Base-by-base conservation (phyloP, 129 eudicot genomes). In the Apium graveolens region DNA sequence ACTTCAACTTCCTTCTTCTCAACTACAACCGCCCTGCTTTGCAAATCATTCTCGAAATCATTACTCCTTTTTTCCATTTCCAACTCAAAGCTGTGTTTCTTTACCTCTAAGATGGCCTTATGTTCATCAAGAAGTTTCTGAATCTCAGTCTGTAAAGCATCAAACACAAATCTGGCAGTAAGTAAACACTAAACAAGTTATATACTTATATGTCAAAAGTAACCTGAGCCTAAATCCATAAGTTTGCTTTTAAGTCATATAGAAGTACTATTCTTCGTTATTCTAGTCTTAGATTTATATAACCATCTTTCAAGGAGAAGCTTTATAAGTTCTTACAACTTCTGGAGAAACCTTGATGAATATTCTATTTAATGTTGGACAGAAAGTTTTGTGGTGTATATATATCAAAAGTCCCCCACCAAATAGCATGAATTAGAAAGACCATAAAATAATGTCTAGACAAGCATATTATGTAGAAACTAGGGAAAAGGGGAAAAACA, bases 81-180 rank as follows among this genome's bases (percentile, higher is more conserved):
- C 82, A 85, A 73, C 81, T 96, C 97, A 81, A 96, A 92, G 45
- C 86, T 92, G 60, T 77, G 77, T 39, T 84, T 77, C 87, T 92
- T 96, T 3, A 81, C 79, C 57, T 88, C 93, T 84, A 96, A 80
- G 70, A 82, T 70, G 60, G 78, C 79, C 62, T 90, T 84, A 84
- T 96, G 99, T 74, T 96, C 97, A 81, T 96, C 97, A 90, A 92
- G 53, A 83, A 90, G 93, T 81, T 92, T 92, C 86, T 92, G 91
- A 81, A 96, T 79, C 87, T 85, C 99, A 77, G 60, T 83, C 99
- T 96, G 90, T 84, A 86, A 82, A 73, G 57, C 77, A 73, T 73
- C 37, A 73, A 32, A 11, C 72, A 32, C 39, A 66, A 31, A 20
- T 31, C 17, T 13, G 72, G 39, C 9, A 66, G 21, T 31, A 14